Percentiles rank a stretch among this genome's conserved stretches.
phyloP scores from a whole-genome alignment of 495 filamentous ascomycete genomes.

The Clavariopsis aquatica region DNA sequence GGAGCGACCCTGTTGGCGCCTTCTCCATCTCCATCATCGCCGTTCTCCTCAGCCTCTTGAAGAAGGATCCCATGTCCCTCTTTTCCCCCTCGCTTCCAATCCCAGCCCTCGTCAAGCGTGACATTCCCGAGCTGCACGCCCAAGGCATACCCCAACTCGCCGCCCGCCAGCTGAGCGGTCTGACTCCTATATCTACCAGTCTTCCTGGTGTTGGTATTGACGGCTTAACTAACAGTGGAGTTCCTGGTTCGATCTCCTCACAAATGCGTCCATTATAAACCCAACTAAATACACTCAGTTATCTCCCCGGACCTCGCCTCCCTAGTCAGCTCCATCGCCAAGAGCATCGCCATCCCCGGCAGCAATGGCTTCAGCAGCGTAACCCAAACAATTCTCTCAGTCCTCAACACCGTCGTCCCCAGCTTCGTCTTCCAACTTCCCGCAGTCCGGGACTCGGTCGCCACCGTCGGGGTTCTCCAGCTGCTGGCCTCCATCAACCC shows the following conservation, averaged over 20 bases:
- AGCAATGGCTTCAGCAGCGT: slow-evolving; percentile 6
- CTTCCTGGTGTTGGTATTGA: slow-evolving; percentile 24
- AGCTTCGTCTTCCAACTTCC: slow-evolving; percentile 34
- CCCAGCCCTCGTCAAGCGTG: slow-evolving; percentile 17
- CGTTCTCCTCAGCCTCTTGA: slow-evolving; percentile 27
- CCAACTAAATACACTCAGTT: not conserved
- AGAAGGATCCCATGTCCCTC: slow-evolving; percentile 27
- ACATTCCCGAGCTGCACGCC: slow-evolving; percentile 13
- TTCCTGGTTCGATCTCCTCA: not conserved
- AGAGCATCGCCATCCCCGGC: slow-evolving; percentile 8
- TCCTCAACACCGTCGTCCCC: slow-evolving; percentile 25
- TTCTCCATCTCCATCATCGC: slow-evolving; percentile 25
- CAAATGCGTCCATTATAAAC: not conserved
- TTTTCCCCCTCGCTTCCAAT: slow-evolving; percentile 26
- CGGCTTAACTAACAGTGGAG: slow-evolving; percentile 5
- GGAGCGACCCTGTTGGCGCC: slow-evolving; percentile 7
- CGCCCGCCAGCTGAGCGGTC: not conserved
- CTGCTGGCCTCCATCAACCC: slow-evolving; percentile 30
- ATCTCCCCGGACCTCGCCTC: slow-evolving; percentile 16
- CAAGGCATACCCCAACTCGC: not conserved
- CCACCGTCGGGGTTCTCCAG: slow-evolving; percentile 23
- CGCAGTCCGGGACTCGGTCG: slow-evolving; percentile 24
- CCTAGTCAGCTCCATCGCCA: slow-evolving; percentile 27
- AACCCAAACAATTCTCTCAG: slow-evolving; percentile 14
- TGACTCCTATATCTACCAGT: not conserved